Evolutionary conservation across 2,329 filamentous ascomycete genomes (phyloP).

Genomic region (Clonostachys rosea): DNA sequence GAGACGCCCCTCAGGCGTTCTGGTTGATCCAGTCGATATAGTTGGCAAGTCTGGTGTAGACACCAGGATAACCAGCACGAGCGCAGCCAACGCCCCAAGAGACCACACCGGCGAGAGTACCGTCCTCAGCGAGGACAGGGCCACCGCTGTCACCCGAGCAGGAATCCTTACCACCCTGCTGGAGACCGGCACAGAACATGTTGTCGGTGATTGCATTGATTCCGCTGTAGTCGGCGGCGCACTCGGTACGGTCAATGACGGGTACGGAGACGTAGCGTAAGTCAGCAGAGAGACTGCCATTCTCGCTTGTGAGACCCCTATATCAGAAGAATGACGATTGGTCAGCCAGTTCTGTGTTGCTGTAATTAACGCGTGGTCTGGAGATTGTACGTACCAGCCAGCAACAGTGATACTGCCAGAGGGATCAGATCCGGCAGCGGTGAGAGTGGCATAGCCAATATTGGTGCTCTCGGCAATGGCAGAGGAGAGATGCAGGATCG

Average conservation of each 20-base stretch:
- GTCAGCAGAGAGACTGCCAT: too few relatives aligned
- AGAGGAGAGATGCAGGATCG: too few relatives aligned
- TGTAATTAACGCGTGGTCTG: too few relatives aligned
- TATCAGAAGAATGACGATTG: too few relatives aligned
- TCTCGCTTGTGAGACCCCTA: too few relatives aligned
- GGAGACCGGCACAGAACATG: constrained; percentile 23
- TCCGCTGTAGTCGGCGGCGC: constrained; percentile 12
- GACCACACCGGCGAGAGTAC: constrained; percentile 16
- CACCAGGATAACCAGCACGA: constrained; percentile 12
- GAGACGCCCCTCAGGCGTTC: constrained; percentile 3
- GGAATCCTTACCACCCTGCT: constrained; percentile 18
- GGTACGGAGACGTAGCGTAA: constrained; percentile 17
- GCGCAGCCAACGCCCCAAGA: constrained; percentile 23
- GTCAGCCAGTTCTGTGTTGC: too few relatives aligned
- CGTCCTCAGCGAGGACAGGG: constrained; percentile 15
- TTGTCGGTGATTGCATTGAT: constrained; percentile 13
- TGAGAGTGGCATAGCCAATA: constrained; percentile 2
- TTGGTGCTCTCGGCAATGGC: neutral
- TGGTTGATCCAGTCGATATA: constrained; percentile 16
- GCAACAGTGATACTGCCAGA: constrained; percentile 1
- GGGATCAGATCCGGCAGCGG: constrained; percentile 1
- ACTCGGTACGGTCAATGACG: constrained; percentile 16
- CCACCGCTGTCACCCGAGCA: constrained; percentile 24
- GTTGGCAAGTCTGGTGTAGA: constrained; percentile 18
- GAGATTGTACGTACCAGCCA: constrained; percentile 2